Conservation (phyloP, 2,329 filamentous ascomycete genomes). For the Penicillium aurantiogriseum region DNA sequence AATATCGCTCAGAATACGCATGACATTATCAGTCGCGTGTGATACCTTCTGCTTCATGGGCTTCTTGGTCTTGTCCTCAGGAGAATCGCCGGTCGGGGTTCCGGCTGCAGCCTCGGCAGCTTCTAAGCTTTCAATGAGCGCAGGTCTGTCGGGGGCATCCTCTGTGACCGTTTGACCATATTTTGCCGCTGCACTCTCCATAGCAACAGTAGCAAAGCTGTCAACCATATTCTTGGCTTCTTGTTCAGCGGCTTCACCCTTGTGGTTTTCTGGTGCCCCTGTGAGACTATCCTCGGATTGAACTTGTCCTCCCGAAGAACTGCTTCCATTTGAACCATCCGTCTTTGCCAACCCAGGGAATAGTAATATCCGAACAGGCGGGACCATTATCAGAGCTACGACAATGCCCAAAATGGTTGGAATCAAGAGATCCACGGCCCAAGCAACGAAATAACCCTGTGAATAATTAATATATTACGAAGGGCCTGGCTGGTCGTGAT, state of each 20-base stretch:
- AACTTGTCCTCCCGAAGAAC: conserved; percentile 65
- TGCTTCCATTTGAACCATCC: conserved; percentile 52
- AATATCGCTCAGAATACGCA: conserved; percentile 64
- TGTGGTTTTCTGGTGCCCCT: conserved; percentile 74
- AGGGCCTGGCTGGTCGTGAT: neutral
- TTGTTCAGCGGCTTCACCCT: conserved; percentile 79
- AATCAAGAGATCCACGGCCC: conserved; percentile 69
- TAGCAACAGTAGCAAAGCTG: conserved; percentile 67
- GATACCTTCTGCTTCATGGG: conserved; percentile 76
- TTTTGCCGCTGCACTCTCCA: conserved; percentile 74
- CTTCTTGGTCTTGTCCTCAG: conserved; percentile 67
- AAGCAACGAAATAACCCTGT: conserved; percentile 61
- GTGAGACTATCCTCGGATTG: conserved; percentile 76
- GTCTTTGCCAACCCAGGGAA: conserved; percentile 72
- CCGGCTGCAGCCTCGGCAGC: conserved; percentile 55
- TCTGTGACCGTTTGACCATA: conserved; percentile 65
- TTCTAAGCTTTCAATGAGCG: conserved; percentile 52
- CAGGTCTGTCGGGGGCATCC: conserved; percentile 44
- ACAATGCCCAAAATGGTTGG: conserved; percentile 59
- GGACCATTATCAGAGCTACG: conserved; percentile 65
- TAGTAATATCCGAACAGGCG: conserved; percentile 59
- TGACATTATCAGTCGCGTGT: conserved; percentile 70
- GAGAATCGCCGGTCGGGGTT: conserved; percentile 52
- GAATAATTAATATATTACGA: neutral
- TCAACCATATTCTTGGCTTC: conserved; percentile 80